Percentiles rank a stretch among this genome's conserved stretches.
Evolutionary conservation across 805 yeast species (phyloP).

Genomic region (Yarrowia sp.): DNA sequence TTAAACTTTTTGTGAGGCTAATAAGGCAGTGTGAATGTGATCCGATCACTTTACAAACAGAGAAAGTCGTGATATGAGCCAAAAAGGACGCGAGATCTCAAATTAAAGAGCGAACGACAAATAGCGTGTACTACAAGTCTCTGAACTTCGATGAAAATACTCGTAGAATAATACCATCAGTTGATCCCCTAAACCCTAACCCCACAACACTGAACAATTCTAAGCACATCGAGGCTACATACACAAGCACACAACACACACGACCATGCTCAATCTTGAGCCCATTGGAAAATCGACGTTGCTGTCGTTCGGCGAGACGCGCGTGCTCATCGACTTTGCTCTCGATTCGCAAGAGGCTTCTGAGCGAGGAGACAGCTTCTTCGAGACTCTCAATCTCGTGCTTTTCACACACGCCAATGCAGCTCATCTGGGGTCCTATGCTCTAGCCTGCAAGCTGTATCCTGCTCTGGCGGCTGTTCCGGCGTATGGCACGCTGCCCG

Average conservation of each 20-base stretch:
- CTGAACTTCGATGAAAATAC: no score
- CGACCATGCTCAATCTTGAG: slow-evolving; percentile 26
- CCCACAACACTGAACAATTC: neutral
- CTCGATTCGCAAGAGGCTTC: slow-evolving; percentile 44
- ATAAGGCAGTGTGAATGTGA: no score
- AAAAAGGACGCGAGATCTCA: no score
- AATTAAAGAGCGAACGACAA: no score
- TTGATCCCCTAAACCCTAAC: no score
- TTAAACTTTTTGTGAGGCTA: no score
- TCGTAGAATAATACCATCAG: no score
- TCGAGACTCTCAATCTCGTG: slow-evolving; percentile 46
- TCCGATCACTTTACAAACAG: no score
- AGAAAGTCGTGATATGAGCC: no score
- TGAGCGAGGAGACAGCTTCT: slow-evolving; percentile 43
- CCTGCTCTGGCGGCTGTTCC: slow-evolving; percentile 61
- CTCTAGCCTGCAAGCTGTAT: slow-evolving; percentile 57
- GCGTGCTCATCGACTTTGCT: slow-evolving; percentile 13
- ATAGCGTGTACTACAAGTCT: no score
- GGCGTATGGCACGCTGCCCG: slow-evolving; percentile 87
- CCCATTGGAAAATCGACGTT: slow-evolving; percentile 18
- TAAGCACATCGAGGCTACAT: neutral
- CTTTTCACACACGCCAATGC: slow-evolving; percentile 84
- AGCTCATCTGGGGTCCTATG: slow-evolving; percentile 76
- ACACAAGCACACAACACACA: neutral
- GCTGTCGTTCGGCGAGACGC: slow-evolving; percentile 2